Conservation (phyloP, 2,329 filamentous ascomycete species). For the Diaporthe amygdali region DNA sequence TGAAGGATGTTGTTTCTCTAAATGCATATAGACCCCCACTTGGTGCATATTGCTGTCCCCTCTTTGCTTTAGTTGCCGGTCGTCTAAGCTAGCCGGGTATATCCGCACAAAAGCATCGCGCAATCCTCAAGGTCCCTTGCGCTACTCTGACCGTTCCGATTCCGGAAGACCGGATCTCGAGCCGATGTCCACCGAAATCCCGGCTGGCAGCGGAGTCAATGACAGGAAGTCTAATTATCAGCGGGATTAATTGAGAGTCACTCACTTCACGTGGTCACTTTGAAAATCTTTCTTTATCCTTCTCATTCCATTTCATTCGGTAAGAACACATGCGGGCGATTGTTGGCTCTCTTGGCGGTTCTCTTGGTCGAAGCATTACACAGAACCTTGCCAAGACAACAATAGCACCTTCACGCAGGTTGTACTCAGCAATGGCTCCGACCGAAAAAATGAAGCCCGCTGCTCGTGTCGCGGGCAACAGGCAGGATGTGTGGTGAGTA, state of each 20-base stretch:
- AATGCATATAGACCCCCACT: neutral
- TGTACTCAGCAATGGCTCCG: constrained; percentile 38
- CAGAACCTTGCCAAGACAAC: neutral
- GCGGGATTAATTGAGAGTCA: neutral
- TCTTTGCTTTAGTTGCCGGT: neutral
- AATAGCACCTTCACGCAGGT: constrained; percentile 23
- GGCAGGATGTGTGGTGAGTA: constrained; percentile 47
- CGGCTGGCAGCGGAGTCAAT: constrained; percentile 1
- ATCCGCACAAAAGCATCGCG: neutral
- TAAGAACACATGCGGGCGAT: constrained; percentile 18
- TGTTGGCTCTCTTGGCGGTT: constrained; percentile 11
- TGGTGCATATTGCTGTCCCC: neutral
- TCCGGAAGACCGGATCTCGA: neutral
- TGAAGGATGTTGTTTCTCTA: neutral
- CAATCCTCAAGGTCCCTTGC: neutral
- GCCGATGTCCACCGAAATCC: constrained; percentile 4
- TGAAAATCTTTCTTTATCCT: neutral
- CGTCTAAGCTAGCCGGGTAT: neutral
- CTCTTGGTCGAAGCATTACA: constrained; percentile 9
- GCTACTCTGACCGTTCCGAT: constrained; percentile 3
- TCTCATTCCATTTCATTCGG: neutral
- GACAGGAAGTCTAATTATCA: neutral
- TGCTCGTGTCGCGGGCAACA: constrained; percentile 43
- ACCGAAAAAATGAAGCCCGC: constrained; percentile 44
- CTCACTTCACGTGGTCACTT: neutral